A percentile compares a stretch with the other conserved stretches of the same genome.
phyloP scores from a whole-genome alignment of 2,329 filamentous ascomycete species.

The Hansfordia pulvinata region DNA sequence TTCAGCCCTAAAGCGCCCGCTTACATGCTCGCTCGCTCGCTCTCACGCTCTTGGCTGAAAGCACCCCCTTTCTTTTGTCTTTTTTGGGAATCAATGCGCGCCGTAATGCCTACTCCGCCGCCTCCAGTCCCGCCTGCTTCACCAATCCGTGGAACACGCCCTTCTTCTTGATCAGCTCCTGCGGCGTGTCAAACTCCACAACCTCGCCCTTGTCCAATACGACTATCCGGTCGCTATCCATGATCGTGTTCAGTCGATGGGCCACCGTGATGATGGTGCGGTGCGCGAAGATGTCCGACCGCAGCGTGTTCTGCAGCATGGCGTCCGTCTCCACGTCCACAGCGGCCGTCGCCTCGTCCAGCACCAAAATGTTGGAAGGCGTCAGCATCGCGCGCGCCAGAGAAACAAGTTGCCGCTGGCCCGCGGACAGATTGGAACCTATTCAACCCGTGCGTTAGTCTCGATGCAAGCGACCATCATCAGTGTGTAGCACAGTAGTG shows the following conservation, averaged over 20 bases:
- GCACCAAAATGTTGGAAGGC: slow-evolving; percentile 89
- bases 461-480: too few species aligned
- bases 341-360: slow-evolving; percentile 88
- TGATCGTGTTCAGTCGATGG: slow-evolving; percentile 94
- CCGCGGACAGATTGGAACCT: slow-evolving; percentile 92
- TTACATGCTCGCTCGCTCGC: too few species aligned
- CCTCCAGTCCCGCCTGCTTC: slow-evolving; percentile 69
- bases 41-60: too few species aligned
- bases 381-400: slow-evolving; percentile 87
- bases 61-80: too few species aligned
- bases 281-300: slow-evolving; percentile 62
- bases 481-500: too few species aligned
- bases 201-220: slow-evolving; percentile 86
- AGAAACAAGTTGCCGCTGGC: slow-evolving; percentile 87
- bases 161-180: slow-evolving; percentile 58
- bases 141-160: slow-evolving; percentile 84
- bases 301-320: slow-evolving; percentile 49
- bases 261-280: slow-evolving; percentile 97
- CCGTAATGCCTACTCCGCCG: slow-evolving; percentile 19
- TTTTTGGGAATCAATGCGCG: too few species aligned
- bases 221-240: slow-evolving; percentile 78
- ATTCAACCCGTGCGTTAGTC: slow-evolving; percentile 2
- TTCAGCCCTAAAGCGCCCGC: too few species aligned
- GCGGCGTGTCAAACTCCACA: slow-evolving; percentile 82
- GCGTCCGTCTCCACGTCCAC: slow-evolving; percentile 57